Percentiles rank a stretch among this genome's conserved stretches.
phyloP scores from a whole-genome alignment of 139 green algal species.

The Chlorella sorokiniana region DNA sequence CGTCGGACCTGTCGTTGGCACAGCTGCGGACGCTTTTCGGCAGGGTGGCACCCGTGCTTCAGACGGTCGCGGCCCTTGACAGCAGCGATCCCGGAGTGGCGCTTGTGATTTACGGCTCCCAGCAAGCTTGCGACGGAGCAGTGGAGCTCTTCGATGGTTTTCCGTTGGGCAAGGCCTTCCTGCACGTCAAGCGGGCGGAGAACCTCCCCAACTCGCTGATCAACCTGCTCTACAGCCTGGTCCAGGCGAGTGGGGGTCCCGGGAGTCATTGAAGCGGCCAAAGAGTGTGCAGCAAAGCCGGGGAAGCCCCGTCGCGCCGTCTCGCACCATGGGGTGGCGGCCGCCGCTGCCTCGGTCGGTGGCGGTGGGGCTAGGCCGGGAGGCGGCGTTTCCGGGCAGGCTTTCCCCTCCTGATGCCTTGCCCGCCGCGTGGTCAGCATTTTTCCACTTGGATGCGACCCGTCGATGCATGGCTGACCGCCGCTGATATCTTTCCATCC shows the following conservation, averaged over 20 bases:
- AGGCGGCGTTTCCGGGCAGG: too few species aligned
- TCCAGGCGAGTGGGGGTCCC: not conserved
- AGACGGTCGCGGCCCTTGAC: constrained; percentile 6
- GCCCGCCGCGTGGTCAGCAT: too few species aligned
- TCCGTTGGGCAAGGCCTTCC: constrained; percentile 52
- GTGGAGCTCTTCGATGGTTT: constrained; percentile 44
- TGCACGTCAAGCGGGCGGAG: constrained; percentile 18
- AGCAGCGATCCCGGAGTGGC: not conserved
- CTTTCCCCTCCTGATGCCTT: too few species aligned
- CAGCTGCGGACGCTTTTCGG: constrained; percentile 6
- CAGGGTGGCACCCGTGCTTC: not conserved
- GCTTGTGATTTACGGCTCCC: not conserved
- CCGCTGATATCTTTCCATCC: not conserved
- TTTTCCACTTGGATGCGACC: too few species aligned
- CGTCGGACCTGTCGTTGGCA: not conserved
- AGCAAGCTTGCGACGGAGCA: not conserved
- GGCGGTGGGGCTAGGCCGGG: too few species aligned
- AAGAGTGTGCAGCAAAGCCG: not conserved
- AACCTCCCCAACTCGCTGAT: constrained; percentile 1
- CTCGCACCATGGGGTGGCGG: too few species aligned
- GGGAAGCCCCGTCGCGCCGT: too few species aligned
- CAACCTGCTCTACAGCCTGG: constrained; percentile 12
- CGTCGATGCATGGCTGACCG: too few species aligned
- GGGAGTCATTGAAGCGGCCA: not conserved
- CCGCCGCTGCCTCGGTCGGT: too few species aligned